Evolutionary conservation across 1,139 yeast species (phyloP), one percentile per base, ranked within the genome.

Genomic region (Yamadazyma taylorii): DNA sequence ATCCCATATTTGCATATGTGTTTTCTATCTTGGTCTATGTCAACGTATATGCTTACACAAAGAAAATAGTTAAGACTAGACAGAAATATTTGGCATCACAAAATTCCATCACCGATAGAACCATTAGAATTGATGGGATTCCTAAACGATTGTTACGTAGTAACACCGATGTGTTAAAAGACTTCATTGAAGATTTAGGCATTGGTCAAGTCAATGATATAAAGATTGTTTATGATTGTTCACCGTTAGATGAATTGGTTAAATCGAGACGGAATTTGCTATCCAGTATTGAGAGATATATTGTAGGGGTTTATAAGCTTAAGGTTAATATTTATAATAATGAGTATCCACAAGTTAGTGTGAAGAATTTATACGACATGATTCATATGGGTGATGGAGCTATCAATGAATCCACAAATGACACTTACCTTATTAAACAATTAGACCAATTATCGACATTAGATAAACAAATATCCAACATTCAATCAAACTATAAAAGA

Each of bases 41-140:
- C 45, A 73, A 79, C 48, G 59, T 90, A 39, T 73, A 81, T 49
- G 67, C 77, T 23, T 92, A 82, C 49, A 87, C 97, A 0, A 72
- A 74, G 42, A 68, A 74, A 40, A 88, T 92, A 28, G 83, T 90
- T 21, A 69, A 73, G 40, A 81, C 85, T 15, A 74, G 98, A 40
- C 98, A 92, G 56, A 70, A 73, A 46, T 86, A 86, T 55, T 66
- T 92, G 47, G 97, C 97, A 0, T 77, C 81, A 35, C 97, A 90
- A 56, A 85, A 86, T 56, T 84, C 96, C 5, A 78, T 92, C 38
- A 89, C 97, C 0, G 98, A 92, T 66, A 71, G 97, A 52, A 92
- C 98, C 0, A 85, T 92, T 38, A 69, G 94, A 41, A 61, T 92
- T 17, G 85, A 94, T 31, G 97, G 97, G 0, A 87, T 92, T n/a